Conservation (phyloP, 208 protist species). For the Tetramitus jugosus region DNA sequence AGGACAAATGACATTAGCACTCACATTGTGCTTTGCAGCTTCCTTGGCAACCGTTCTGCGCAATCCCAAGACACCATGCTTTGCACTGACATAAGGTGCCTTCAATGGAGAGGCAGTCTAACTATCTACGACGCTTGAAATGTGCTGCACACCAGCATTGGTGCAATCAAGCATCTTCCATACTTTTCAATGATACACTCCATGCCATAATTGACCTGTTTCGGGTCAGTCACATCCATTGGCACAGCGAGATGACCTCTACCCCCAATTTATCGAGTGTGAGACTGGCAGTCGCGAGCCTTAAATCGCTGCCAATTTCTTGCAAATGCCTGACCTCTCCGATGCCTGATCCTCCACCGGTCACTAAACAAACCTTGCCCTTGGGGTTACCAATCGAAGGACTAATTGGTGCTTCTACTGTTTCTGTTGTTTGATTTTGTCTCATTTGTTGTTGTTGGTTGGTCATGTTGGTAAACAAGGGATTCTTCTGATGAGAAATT, state of each 20-base stretch:
- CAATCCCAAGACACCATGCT: conserved; percentile 40
- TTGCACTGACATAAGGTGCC: conserved; percentile 37
- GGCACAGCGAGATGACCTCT: neutral
- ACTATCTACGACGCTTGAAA: too few species aligned
- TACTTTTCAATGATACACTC: neutral
- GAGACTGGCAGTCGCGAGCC: neutral
- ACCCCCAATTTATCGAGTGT: neutral
- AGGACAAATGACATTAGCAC: conserved; percentile 40
- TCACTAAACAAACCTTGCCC: too few species aligned
- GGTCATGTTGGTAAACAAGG: too few species aligned
- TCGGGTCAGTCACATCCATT: neutral
- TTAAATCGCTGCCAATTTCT: conserved; percentile 16
- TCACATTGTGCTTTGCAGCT: conserved; percentile 33
- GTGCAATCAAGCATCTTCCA: conserved; percentile 39
- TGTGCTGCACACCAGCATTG: conserved; percentile 51
- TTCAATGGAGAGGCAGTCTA: conserved; percentile 39
- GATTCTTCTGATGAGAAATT: too few species aligned
- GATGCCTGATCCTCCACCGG: conserved; percentile 13
- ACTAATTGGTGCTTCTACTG: too few species aligned
- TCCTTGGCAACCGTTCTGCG: conserved; percentile 32
- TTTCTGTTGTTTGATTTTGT: too few species aligned
- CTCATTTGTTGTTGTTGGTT: too few species aligned
- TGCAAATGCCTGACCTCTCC: conserved; percentile 2
- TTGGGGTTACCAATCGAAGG: too few species aligned
- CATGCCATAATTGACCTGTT: neutral